phyloP scores from a whole-genome alignment of 2,329 filamentous ascomycete genomes.

The Epichloe coenophiala region DNA sequence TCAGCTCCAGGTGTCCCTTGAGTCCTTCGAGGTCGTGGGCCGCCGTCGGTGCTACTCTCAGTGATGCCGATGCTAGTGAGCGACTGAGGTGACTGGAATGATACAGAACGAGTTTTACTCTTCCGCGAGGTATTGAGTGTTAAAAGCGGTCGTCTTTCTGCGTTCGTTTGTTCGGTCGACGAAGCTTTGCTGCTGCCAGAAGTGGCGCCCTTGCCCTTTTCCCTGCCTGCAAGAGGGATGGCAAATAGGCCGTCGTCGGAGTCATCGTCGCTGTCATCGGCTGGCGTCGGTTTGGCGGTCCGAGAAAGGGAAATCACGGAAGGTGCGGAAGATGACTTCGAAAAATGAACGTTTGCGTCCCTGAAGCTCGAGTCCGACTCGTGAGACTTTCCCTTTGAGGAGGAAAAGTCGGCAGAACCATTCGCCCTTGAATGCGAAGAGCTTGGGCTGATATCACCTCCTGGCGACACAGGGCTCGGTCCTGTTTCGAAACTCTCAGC shows the following conservation, averaged over 20 bases:
- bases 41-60: conserved; percentile 28
- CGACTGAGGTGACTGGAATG: conserved; percentile 49
- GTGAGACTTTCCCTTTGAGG: conserved; percentile 24
- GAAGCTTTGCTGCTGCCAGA: conserved; percentile 4
- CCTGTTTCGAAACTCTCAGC: conserved; percentile 33
- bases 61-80: conserved; percentile 20
- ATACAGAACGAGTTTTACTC: conserved; percentile 51
- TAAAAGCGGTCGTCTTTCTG: conserved; percentile 42
- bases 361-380: conserved; percentile 73
- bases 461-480: conserved; percentile 28
- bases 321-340: conserved; percentile 34
- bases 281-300: conserved; percentile 24
- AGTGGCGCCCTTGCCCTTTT: conserved; percentile 18
- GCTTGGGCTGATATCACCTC: conserved; percentile 37
- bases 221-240: conserved; percentile 46
- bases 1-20: conserved; percentile 31
- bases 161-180: conserved; percentile 15
- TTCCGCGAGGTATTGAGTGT: conserved; percentile 48
- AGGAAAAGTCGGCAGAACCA: conserved; percentile 1
- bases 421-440: conserved; percentile 23
- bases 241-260: conserved; percentile 87
- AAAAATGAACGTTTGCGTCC: conserved; percentile 65
- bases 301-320: conserved; percentile 16
- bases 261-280: conserved; percentile 61
- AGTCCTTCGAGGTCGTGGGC: conserved; percentile 28